Percentiles rank a stretch among this genome's conserved stretches.
Evolutionary conservation across 108 stramenopile species (phyloP).

Genomic region (Conticribra guillardii): DNA sequence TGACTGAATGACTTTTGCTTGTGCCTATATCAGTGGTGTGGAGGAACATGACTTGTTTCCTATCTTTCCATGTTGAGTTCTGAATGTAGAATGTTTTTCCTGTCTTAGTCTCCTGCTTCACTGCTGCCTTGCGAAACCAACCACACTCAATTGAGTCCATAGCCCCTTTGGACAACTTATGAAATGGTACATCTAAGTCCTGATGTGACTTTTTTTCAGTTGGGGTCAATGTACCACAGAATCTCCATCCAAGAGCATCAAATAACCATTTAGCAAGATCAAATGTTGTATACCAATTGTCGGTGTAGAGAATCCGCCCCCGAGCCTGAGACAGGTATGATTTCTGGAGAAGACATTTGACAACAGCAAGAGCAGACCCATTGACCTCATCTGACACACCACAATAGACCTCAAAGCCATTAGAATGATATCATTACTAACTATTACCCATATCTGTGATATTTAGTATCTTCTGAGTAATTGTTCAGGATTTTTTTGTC

Average conservation of each 20-base stretch:
- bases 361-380: neutral
- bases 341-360: neutral
- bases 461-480: too few relatives aligned
- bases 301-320: slow-evolving; percentile 14
- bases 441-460: too few relatives aligned
- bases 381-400: neutral
- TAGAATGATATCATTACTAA: too few relatives aligned
- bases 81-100: slow-evolving; percentile 21
- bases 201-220: slow-evolving; percentile 9
- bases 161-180: slow-evolving; percentile 22
- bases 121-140: slow-evolving; percentile 19
- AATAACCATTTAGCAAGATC: slow-evolving; percentile 5
- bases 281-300: slow-evolving; percentile 25
- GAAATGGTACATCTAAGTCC: slow-evolving; percentile 19
- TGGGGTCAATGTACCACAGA: slow-evolving; percentile 18
- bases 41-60: slow-evolving; percentile 21
- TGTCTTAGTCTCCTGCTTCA: neutral
- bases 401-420: neutral
- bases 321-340: neutral
- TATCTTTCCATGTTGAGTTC: slow-evolving; percentile 15
- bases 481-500: too few relatives aligned
- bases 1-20: slow-evolving; percentile 10
- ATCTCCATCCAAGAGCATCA: slow-evolving; percentile 10
- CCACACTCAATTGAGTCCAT: slow-evolving; percentile 2
- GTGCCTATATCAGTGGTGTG: slow-evolving; percentile 12